These are phyloP conservation scores for Byssochlamys sp. DNA, from an alignment of 2,329 filamentous ascomycete genomes.

Conservation along the genomic window DNA sequence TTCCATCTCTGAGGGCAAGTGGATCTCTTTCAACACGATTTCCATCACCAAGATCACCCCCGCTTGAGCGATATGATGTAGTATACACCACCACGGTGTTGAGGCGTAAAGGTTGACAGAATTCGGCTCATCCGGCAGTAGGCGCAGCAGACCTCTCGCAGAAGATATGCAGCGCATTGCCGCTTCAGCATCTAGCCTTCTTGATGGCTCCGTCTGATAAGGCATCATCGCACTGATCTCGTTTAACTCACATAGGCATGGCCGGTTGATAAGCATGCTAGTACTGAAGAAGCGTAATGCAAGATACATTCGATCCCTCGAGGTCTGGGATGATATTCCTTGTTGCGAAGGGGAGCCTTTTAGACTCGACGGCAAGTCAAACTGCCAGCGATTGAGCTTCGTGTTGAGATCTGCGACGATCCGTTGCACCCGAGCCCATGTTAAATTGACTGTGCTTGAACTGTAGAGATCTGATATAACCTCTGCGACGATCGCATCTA, in stretches of 20 bases:
- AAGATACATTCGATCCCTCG: conserved; percentile 8
- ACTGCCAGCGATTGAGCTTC: conserved; percentile 25
- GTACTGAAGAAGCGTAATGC: conserved; percentile 24
- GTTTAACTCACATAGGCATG: conserved; percentile 25
- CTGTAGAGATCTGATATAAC: conserved; percentile 25
- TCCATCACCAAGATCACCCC: conserved; percentile 28
- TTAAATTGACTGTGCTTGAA: conserved; percentile 15
- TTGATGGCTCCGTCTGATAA: conserved; percentile 20
- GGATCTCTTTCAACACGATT: conserved; percentile 18
- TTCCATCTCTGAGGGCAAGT: conserved; percentile 15
- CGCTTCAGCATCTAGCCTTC: conserved; percentile 20
- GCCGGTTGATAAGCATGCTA: conserved; percentile 28
- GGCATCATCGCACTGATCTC: conserved; percentile 19
- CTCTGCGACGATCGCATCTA: conserved; percentile 19
- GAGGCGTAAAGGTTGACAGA: conserved; percentile 18
- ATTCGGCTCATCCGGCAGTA: conserved; percentile 22
- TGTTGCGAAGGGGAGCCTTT: background rate
- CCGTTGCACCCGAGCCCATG: conserved; percentile 27
- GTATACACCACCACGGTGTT: conserved; percentile 32
- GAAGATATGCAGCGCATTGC: conserved; percentile 25
- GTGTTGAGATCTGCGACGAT: conserved; percentile 17
- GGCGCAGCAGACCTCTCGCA: conserved; percentile 21
- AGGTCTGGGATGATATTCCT: background rate
- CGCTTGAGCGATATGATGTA: conserved; percentile 33
- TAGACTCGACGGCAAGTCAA: conserved; percentile 15